A percentile compares a stretch with the other conserved stretches of the same genome.
These are phyloP conservation scores for Cicer judaicum DNA, from an alignment of 306 rosid genomes.

Conservation along the genomic window DNA sequence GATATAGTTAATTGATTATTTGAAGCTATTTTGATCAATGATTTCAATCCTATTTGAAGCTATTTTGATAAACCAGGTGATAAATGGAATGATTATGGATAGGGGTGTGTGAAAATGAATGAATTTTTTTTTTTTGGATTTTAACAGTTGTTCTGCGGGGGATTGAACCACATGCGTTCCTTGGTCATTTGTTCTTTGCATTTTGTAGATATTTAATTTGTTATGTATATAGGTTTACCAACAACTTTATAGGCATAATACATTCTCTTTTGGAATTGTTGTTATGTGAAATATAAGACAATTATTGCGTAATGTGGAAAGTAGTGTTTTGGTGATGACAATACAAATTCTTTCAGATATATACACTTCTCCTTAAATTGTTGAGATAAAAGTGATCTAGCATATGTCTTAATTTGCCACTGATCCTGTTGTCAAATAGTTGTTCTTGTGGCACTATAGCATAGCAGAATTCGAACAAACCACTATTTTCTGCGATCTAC, in stretches of 20 bases:
- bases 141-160: not conserved
- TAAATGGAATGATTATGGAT: conserved; percentile 3
- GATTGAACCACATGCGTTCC: too few species aligned
- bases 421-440: not conserved
- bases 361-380: not conserved
- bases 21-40: conserved; percentile 27
- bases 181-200: too few species aligned
- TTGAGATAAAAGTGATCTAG: not conserved
- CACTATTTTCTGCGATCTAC: too few species aligned
- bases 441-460: too few species aligned
- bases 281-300: not conserved
- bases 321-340: not conserved
- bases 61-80: conserved; percentile 23
- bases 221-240: conserved; percentile 12
- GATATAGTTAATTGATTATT: conserved; percentile 25
- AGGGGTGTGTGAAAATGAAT: conserved; percentile 10
- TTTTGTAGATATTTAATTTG: not conserved
- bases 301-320: conserved; percentile 9
- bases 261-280: conserved; percentile 12
- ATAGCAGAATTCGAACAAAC: too few species aligned
- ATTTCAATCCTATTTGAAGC: conserved; percentile 32
- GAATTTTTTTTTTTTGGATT: not conserved
- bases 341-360: not conserved
- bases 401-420: not conserved
- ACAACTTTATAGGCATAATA: not conserved